Percentiles rank a stretch among this genome's conserved stretches.
These are phyloP conservation scores for Allantophomopsis lycopodina DNA, from an alignment of 2,329 filamentous ascomycete species.

Conservation along the genomic window DNA sequence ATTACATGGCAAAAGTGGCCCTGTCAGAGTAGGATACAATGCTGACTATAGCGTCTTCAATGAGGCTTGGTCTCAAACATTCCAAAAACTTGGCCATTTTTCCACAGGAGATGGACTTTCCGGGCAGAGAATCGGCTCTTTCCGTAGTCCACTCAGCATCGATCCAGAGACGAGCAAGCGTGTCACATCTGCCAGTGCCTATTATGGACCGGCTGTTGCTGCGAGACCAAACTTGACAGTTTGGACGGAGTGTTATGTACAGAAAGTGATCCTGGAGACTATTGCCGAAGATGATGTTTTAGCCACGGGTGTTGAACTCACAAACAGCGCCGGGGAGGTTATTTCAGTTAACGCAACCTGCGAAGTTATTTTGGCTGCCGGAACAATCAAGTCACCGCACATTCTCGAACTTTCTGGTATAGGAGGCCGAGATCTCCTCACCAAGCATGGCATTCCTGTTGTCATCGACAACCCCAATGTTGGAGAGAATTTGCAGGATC, in stretches of 20 bases:
- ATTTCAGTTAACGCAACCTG: conserved; percentile 17
- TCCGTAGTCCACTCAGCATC: no score
- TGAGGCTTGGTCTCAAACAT: no score
- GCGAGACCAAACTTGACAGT: conserved; percentile 53
- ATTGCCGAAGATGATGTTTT: background rate
- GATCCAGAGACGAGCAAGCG: no score
- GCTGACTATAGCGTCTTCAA: no score
- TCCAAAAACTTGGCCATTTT: no score
- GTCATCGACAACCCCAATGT: conserved; percentile 40
- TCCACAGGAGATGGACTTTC: no score
- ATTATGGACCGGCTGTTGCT: conserved; percentile 3
- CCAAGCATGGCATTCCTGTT: conserved; percentile 29
- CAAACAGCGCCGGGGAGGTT: background rate
- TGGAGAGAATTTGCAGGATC: conserved; percentile 43
- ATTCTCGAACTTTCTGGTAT: conserved; percentile 29
- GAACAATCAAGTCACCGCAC: conserved; percentile 28
- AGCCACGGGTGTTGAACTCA: background rate
- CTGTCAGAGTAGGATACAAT: background rate
- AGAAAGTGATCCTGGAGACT: conserved; percentile 44
- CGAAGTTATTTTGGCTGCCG: conserved; percentile 31
- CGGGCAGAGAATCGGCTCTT: no score
- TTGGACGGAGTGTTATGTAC: conserved; percentile 73
- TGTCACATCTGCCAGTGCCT: conserved; percentile 4
- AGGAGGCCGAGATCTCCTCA: conserved; percentile 22
- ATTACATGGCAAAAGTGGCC: conserved; percentile 2